phyloP scores from a whole-genome alignment of 2,329 filamentous ascomycete species.

The Knoxdaviesia capensis region DNA sequence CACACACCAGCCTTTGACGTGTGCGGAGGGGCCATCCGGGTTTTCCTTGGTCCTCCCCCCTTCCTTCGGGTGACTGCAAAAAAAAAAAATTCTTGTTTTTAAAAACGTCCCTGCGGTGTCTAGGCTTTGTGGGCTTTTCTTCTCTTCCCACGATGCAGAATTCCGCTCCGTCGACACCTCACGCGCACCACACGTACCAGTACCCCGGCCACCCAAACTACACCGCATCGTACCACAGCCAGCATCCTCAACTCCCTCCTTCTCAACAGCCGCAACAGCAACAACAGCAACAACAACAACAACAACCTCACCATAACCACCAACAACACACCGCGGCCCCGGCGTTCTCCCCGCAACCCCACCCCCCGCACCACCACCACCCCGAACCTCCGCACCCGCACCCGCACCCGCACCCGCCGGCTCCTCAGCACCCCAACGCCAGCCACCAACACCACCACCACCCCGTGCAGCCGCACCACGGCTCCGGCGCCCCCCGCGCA shows the following conservation, averaged over 20 bases:
- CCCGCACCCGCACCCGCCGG: conserved; percentile 3
- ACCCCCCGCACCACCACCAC: conserved; percentile 1
- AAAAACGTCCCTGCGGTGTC: too few species aligned
- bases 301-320: conserved; percentile 3
- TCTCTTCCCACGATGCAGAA: neutral
- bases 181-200: too few species aligned
- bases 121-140: neutral
- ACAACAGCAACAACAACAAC: neutral
- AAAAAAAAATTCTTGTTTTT: too few species aligned
- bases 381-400: conserved; percentile 12
- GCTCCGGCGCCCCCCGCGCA: neutral
- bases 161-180: neutral
- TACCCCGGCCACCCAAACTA: neutral
- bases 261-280: neutral
- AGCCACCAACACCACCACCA: neutral
- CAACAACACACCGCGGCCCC: conserved; percentile 4
- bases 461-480: neutral
- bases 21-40: too few species aligned
- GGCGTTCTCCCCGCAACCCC: conserved; percentile 2
- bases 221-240: neutral
- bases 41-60: too few species aligned
- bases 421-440: neutral
- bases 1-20: too few species aligned
- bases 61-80: too few species aligned
- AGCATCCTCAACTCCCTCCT: neutral